Conservation (phyloP, 2,329 filamentous ascomycete genomes). For the Neoscytalidium dimidiatum region DNA sequence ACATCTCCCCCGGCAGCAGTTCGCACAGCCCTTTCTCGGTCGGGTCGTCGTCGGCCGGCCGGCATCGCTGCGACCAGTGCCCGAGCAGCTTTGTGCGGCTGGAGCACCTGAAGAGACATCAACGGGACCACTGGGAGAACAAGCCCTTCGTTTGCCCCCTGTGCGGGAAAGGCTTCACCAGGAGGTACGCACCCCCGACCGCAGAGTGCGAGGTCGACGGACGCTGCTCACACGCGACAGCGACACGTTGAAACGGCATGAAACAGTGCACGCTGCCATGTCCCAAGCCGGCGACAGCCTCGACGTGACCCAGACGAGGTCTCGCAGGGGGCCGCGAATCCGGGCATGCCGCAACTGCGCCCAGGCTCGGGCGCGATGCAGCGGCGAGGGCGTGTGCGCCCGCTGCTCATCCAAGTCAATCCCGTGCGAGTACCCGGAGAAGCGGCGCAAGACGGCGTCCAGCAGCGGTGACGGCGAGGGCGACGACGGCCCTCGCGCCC, state of each 20-base stretch:
- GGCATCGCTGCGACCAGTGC: slow-evolving; percentile 26
- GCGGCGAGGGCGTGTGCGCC: background rate
- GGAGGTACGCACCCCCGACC: slow-evolving; percentile 33
- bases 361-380: slow-evolving; percentile 11
- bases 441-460: background rate
- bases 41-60: background rate
- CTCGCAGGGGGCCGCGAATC: background rate
- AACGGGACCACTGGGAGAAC: slow-evolving; percentile 43
- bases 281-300: background rate
- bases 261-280: background rate
- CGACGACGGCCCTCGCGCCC: background rate
- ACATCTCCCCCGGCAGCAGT: background rate
- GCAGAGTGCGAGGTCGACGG: background rate
- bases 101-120: slow-evolving; percentile 45
- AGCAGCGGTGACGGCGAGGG: background rate
- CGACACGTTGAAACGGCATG: slow-evolving; percentile 2
- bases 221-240: background rate
- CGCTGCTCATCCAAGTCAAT: background rate
- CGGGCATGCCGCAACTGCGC: slow-evolving; percentile 9
- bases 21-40: no score
- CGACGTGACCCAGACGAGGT: background rate
- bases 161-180: slow-evolving; percentile 43
- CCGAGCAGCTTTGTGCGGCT: slow-evolving; percentile 40
- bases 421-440: slow-evolving; percentile 1
- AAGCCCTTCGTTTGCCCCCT: slow-evolving; percentile 42